Evolutionary conservation across 352 stramenopile species (phyloP), one percentile per base, ranked within the genome.

Genomic region (Phytophthora rubi): DNA sequence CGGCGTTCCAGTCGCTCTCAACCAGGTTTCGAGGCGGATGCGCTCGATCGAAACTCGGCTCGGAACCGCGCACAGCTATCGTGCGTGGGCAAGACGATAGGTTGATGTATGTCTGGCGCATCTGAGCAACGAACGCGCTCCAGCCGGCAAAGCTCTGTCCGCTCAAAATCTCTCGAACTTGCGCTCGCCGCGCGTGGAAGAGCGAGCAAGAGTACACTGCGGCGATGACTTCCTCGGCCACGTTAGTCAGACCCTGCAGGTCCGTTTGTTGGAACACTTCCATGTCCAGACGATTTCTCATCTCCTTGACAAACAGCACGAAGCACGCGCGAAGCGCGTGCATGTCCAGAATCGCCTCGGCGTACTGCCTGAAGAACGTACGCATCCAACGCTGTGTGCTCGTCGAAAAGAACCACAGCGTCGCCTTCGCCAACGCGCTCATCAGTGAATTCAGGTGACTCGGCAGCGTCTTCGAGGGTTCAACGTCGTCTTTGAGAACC

Each of bases 191-290:
- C 5, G 48, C 37, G 52, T 80, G 70, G 62, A 78, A 87, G 28
- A 64, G 55, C 47, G 83, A 68, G 58, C 76, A 70, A 51, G 76
- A 84, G 70, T 87, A 87, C 35, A 85, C 75, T 3, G 69, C 76
- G 2, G 70, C 68, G 49, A 83, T 85, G 49, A 85, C 79, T 62
- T 87, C 77, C 35, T 87, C 80, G 12, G 80, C 75, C 7, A 70
- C 68, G 21, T 79, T 75, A 12, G 65, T 63, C n/a, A 85, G 65
- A 16, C 55, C 76, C 15, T 52, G 56, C 21, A 87, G 61, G 21
- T 73, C 58, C 30, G 75, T 79, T 30, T 48, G 42, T 3, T 51
- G 49, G 23, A 85, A 85, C 53, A 87, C 77, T 26, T 79, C 53
- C 47, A 60, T 68, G 63, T 87, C 71, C 55, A 87, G 55, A 0